A percentile compares a stretch with the other conserved stretches of the same genome.
These are phyloP conservation scores for Nicotiana otophora DNA, from an alignment of 257 asterid species.

Conservation along the genomic window DNA sequence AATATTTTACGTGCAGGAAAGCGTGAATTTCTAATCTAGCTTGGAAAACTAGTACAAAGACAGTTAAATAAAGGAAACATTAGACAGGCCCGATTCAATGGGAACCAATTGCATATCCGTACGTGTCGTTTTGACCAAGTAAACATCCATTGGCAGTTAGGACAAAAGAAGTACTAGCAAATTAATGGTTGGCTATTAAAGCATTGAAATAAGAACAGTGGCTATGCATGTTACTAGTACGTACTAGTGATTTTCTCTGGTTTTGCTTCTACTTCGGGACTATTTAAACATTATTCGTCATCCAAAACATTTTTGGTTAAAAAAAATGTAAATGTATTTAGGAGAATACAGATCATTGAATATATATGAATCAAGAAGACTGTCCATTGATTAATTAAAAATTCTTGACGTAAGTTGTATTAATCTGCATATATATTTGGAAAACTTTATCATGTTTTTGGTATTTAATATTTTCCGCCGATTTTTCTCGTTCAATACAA, in stretches of 20 bases:
- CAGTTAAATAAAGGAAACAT: background rate
- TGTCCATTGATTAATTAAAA: background rate
- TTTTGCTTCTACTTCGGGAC: slow-evolving; percentile 4
- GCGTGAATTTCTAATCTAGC: background rate
- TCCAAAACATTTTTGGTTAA: background rate
- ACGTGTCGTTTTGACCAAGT: slow-evolving; percentile 29
- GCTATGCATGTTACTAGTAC: slow-evolving; percentile 14
- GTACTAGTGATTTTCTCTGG: slow-evolving; percentile 2
- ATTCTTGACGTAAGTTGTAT: background rate
- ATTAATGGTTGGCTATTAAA: background rate
- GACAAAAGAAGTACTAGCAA: background rate
- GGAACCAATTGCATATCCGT: slow-evolving; percentile 12
- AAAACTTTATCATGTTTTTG: background rate
- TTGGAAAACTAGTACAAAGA: background rate
- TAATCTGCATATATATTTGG: background rate
- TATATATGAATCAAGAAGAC: background rate
- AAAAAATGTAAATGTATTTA: background rate
- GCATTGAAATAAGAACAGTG: slow-evolving; percentile 8
- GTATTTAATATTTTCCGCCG: background rate
- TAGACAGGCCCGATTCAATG: slow-evolving; percentile 1
- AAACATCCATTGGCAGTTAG: slow-evolving; percentile 15
- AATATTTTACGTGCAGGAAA: background rate
- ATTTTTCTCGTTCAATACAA: background rate
- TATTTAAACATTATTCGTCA: background rate
- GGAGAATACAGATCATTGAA: background rate